Conservation (phyloP, 2,329 filamentous ascomycete genomes). For the Apiospora sp. region DNA sequence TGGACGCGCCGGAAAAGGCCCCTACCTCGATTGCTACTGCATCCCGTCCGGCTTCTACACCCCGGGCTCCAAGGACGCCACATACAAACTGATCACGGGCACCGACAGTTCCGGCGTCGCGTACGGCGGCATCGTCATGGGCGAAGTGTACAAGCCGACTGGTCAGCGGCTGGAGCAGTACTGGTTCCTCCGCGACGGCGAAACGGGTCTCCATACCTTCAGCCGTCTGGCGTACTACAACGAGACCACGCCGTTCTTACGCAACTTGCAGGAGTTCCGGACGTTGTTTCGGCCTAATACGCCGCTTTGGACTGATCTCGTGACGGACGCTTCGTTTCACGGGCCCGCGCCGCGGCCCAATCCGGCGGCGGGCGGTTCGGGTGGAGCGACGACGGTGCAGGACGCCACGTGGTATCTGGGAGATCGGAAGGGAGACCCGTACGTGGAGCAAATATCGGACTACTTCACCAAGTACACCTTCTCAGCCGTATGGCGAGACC, state of each 20-base stretch:
- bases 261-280: constrained; percentile 67
- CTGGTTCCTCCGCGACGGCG: constrained; percentile 69
- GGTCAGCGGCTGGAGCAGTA: constrained; percentile 69
- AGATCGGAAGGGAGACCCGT: constrained; percentile 60
- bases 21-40: constrained; percentile 71
- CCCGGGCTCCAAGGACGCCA: constrained; percentile 57
- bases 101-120: constrained; percentile 56
- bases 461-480: constrained; percentile 76
- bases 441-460: constrained; percentile 62
- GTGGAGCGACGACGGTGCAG: constrained; percentile 58
- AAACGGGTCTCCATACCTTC: constrained; percentile 70
- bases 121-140: constrained; percentile 67
- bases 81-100: constrained; percentile 59
- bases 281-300: constrained; percentile 68
- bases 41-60: constrained; percentile 66
- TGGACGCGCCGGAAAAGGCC: constrained; percentile 56
- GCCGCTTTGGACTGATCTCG: constrained; percentile 67
- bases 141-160: constrained; percentile 63
- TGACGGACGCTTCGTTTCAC: constrained; percentile 63
- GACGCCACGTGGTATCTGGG: constrained; percentile 70
- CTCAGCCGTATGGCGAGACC: constrained; percentile 63
- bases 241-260: constrained; percentile 60
- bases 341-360: constrained; percentile 55
- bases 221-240: constrained; percentile 68
- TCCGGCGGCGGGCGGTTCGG: constrained; percentile 46